phyloP scores from a whole-genome alignment of 352 stramenopile species.

The Aphanomyces stellatus region DNA sequence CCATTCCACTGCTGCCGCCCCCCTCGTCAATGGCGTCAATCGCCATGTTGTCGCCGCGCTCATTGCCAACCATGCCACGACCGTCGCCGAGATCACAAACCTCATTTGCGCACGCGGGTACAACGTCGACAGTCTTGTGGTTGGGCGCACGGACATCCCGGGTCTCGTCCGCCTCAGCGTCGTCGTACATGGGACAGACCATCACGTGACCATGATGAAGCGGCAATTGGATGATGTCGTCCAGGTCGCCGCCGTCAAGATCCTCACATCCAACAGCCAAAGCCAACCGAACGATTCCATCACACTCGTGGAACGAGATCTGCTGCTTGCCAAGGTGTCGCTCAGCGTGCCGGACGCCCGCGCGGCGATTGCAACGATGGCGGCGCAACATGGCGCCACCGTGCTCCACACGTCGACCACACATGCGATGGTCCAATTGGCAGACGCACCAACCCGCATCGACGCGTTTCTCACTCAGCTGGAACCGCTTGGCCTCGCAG shows the following conservation, averaged over 20 bases:
- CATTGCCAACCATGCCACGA: neutral
- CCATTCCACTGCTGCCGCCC: neutral
- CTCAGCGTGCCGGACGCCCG: neutral
- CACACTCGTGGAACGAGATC: neutral
- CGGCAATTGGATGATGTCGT: neutral
- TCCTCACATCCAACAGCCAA: neutral
- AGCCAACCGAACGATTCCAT: neutral
- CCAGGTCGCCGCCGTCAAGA: neutral
- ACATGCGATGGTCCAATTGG: neutral
- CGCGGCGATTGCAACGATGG: neutral
- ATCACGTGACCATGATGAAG: neutral
- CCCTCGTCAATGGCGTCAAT: neutral
- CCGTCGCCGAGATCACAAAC: neutral
- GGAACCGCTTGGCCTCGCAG: neutral
- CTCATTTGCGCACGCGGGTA: neutral
- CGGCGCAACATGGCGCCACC: neutral
- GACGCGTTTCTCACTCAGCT: neutral
- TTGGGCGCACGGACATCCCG: neutral
- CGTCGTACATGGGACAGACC: neutral
- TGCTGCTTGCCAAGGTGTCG: neutral
- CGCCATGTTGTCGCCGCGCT: neutral
- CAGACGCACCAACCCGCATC: neutral
- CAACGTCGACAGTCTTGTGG: neutral
- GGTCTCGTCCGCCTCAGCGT: neutral
- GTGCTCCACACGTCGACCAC: neutral